Percentiles rank a stretch among this genome's conserved stretches.
Conservation (phyloP, 345 rosid genomes). For the Pseudoturritis turrita region DNA sequence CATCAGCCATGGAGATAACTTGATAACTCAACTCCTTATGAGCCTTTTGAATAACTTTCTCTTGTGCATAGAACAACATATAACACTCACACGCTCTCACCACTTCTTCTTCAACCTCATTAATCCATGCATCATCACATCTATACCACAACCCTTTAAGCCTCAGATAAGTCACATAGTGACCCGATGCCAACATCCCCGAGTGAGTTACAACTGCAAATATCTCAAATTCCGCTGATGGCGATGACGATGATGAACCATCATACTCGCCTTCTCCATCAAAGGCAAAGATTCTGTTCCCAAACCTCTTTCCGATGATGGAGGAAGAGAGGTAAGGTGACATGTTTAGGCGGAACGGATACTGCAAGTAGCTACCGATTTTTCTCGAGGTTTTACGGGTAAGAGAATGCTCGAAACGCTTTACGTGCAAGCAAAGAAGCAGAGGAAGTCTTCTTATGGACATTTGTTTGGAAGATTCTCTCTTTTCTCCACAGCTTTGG, state of each 20-base stretch:
- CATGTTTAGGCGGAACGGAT: slow-evolving; percentile 81
- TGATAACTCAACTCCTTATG: slow-evolving; percentile 34
- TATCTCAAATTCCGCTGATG: slow-evolving; percentile 64
- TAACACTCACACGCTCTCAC: slow-evolving; percentile 90
- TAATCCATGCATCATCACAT: slow-evolving; percentile 94
- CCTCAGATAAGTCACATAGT: slow-evolving; percentile 74
- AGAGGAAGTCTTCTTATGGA: slow-evolving; percentile 82
- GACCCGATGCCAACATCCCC: slow-evolving; percentile 85
- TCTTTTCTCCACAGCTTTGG: slow-evolving; percentile 72
- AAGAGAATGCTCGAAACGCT: slow-evolving; percentile 81
- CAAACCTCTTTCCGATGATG: slow-evolving; percentile 61
- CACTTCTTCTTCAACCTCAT: slow-evolving; percentile 71
- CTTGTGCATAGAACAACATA: slow-evolving; percentile 86
- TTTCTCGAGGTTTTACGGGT: slow-evolving; percentile 62
- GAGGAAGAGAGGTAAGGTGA: slow-evolving; percentile 74
- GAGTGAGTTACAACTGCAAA: slow-evolving; percentile 84
- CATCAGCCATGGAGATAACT: slow-evolving; percentile 30
- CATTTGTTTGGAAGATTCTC: slow-evolving; percentile 81
- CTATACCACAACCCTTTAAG: slow-evolving; percentile 74
- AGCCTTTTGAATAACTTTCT: slow-evolving; percentile 42
- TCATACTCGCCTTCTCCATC: slow-evolving; percentile 57
- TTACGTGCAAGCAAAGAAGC: slow-evolving; percentile 80
- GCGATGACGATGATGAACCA: slow-evolving; percentile 21
- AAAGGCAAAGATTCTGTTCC: slow-evolving; percentile 57
- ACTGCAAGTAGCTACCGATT: slow-evolving; percentile 74